phyloP scores from a whole-genome alignment of 2,329 filamentous ascomycete genomes.

The Pezizomycotina sp. region DNA sequence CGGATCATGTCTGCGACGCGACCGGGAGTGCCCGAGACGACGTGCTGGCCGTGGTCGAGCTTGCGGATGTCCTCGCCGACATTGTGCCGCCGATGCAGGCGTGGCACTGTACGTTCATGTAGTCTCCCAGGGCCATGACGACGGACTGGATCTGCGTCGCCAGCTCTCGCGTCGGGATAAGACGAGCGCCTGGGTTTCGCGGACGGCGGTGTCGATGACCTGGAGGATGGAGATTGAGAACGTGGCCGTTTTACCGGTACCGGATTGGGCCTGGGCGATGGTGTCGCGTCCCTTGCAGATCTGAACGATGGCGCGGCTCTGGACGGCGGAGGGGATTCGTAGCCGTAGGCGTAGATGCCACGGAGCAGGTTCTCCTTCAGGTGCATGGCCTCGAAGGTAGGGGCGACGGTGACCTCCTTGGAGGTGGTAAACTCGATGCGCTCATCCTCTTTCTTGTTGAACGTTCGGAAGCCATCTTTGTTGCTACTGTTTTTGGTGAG shows the following conservation, averaged over 20 bases:
- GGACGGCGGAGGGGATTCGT: constrained; percentile 96
- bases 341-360: constrained; percentile 95
- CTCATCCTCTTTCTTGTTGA: constrained; percentile 88
- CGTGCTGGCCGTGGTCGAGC: constrained; percentile 93
- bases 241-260: constrained; percentile 90
- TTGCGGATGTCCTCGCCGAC: constrained; percentile 96
- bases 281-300: constrained; percentile 98
- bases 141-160: constrained; percentile 98
- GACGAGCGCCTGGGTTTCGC: constrained; percentile 86
- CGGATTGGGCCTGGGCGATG: constrained; percentile 93
- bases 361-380: constrained; percentile 91
- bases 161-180: constrained; percentile 92
- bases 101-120: constrained; percentile 99
- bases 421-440: constrained; percentile 97
- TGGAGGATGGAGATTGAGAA: constrained; percentile 95
- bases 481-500: too few relatives aligned
- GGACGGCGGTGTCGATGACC: constrained; percentile 82
- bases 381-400: constrained; percentile 90
- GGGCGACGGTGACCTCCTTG: constrained; percentile 89
- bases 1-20: constrained; percentile 79
- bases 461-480: too few relatives aligned
- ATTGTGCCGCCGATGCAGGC: constrained; percentile 97
- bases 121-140: constrained; percentile 98
- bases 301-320: constrained; percentile 95
- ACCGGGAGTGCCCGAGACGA: constrained; percentile 93